Conservation (phyloP, 2,329 filamentous ascomycete genomes). For the Cladosporium cucumerinum region DNA sequence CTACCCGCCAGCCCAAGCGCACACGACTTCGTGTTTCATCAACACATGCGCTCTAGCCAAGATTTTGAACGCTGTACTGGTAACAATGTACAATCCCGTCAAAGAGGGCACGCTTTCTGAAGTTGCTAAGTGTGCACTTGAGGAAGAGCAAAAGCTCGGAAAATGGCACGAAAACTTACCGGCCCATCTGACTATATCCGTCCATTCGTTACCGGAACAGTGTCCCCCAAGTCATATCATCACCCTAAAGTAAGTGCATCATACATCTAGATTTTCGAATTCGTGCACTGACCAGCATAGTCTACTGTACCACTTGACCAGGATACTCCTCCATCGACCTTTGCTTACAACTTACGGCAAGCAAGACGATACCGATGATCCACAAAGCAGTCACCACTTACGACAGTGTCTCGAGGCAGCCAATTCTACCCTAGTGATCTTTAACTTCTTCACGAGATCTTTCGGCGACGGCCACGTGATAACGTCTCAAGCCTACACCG, state of each 20-base stretch:
- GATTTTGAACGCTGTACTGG: conserved; percentile 46
- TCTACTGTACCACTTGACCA: conserved; percentile 6
- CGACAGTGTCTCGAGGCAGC: conserved; percentile 10
- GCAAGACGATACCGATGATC: conserved; percentile 5
- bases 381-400: conserved; percentile 4
- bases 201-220: conserved; percentile 4
- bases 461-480: conserved; percentile 12
- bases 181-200: not conserved
- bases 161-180: conserved; percentile 11
- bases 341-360: conserved; percentile 12
- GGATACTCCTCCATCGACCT: conserved; percentile 11
- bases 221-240: conserved; percentile 11
- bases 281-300: not conserved
- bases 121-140: conserved; percentile 7
- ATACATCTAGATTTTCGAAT: too few species aligned
- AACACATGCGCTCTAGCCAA: conserved; percentile 53
- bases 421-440: conserved; percentile 8
- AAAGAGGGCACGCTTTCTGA: conserved; percentile 11
- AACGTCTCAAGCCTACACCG: conserved; percentile 9
- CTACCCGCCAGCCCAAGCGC: conserved; percentile 38
- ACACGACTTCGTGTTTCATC: conserved; percentile 43
- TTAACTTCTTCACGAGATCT: conserved; percentile 7
- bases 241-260: not conserved
- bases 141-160: conserved; percentile 1
- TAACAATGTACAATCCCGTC: conserved; percentile 47